These are phyloP conservation scores for Candida manassasensis DNA, from an alignment of 805 yeast species.

Conservation along the genomic window DNA sequence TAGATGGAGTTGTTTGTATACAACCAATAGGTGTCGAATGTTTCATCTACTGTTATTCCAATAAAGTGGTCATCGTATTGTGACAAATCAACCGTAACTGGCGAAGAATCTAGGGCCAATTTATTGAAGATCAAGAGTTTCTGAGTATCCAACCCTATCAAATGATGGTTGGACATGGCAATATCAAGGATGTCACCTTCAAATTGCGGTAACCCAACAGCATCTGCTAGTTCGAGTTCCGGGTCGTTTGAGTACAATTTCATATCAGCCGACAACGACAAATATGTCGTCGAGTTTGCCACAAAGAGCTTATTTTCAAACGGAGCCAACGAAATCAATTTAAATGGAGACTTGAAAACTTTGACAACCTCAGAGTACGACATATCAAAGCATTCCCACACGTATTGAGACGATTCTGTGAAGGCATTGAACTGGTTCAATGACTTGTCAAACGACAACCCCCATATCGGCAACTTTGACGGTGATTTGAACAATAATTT, in stretches of 20 bases:
- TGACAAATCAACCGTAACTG: slow-evolving; percentile 5
- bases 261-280: slow-evolving; percentile 9
- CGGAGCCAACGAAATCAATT: slow-evolving; percentile 5
- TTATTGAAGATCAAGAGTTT: slow-evolving; percentile 26
- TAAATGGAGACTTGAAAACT: slow-evolving; percentile 22
- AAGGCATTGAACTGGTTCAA: slow-evolving; percentile 21
- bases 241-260: slow-evolving; percentile 27
- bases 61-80: slow-evolving; percentile 11
- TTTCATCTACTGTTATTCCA: slow-evolving; percentile 29
- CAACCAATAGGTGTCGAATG: slow-evolving; percentile 66
- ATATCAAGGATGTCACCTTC: slow-evolving; percentile 10
- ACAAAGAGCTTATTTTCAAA: slow-evolving; percentile 11
- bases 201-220: slow-evolving; percentile 12
- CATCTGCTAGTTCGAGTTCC: slow-evolving; percentile 19
- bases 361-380: slow-evolving; percentile 23
- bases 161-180: slow-evolving; percentile 27
- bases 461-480: slow-evolving; percentile 10
- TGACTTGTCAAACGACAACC: slow-evolving; percentile 18
- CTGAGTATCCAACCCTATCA: slow-evolving; percentile 16
- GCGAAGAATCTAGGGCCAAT: slow-evolving; percentile 15
- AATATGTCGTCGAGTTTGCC: slow-evolving; percentile 13
- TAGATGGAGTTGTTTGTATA: slow-evolving; percentile 56
- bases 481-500: slow-evolving; percentile 21
- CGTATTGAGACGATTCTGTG: slow-evolving; percentile 13
- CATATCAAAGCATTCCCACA: slow-evolving; percentile 34